These are phyloP conservation scores for Trypanosomatidae sp. DNA, from an alignment of 208 protist species.

Conservation along the genomic window DNA sequence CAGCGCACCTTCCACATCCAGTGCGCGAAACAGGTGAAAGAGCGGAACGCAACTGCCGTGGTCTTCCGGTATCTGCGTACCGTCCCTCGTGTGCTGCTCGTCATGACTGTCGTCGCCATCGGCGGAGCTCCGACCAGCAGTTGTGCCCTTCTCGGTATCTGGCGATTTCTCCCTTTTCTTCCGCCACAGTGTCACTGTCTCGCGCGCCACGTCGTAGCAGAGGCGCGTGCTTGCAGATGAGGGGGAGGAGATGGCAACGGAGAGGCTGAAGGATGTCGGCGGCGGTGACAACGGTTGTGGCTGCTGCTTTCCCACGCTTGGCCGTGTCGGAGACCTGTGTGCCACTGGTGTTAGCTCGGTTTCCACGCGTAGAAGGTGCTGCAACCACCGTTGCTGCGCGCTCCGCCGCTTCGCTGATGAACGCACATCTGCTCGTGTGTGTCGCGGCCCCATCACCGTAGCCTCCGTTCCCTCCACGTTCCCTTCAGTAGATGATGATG, in stretches of 20 bases:
- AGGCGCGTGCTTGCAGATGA: conserved; percentile 12
- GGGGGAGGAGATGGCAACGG: conserved; percentile 12
- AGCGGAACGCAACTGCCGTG: conserved; percentile 6
- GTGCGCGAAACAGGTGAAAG: conserved; percentile 10
- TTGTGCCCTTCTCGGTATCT: neutral
- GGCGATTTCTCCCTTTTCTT: neutral
- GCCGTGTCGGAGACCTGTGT: neutral
- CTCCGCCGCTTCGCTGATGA: neutral
- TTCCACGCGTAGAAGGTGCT: conserved; percentile 10
- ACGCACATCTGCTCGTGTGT: neutral
- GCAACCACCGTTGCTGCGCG: conserved; percentile 1
- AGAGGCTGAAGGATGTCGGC: conserved; percentile 13
- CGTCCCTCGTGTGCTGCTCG: neutral
- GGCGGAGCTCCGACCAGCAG: neutral
- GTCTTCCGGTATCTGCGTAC: neutral
- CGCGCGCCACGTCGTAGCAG: conserved; percentile 10
- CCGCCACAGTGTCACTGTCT: neutral
- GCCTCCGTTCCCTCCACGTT: neutral
- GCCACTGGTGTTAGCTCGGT: neutral
- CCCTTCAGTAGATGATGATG: neutral
- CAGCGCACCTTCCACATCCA: conserved; percentile 16
- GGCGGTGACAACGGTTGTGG: conserved; percentile 2
- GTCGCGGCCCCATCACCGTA: neutral
- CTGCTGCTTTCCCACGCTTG: neutral
- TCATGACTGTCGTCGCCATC: neutral